These are phyloP conservation scores for Phytopythium aichiense DNA, from an alignment of 352 stramenopile species.

Conservation along the genomic window DNA sequence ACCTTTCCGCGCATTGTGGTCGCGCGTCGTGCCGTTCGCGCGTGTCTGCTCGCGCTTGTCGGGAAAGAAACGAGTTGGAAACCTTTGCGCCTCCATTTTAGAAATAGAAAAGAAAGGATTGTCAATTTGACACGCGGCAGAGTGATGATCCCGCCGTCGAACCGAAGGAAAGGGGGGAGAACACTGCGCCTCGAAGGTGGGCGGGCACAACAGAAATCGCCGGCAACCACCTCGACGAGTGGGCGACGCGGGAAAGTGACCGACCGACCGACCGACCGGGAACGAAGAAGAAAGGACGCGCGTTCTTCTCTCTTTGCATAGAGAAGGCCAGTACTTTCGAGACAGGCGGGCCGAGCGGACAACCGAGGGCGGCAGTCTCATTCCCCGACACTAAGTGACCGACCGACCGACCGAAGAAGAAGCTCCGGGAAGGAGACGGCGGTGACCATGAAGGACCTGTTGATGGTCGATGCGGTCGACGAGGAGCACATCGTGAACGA, in stretches of 20 bases:
- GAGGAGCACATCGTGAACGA: constrained; percentile 75
- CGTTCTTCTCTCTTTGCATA: not conserved
- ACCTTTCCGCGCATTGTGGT: not conserved
- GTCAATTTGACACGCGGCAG: constrained; percentile 7
- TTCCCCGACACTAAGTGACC: not conserved
- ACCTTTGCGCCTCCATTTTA: not conserved
- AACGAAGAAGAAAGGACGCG: not conserved
- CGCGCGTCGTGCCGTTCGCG: constrained; percentile 1
- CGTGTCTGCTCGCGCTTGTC: not conserved
- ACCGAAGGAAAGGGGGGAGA: not conserved
- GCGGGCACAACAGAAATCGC: constrained; percentile 8
- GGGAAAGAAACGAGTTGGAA: not conserved
- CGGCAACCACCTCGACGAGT: constrained; percentile 4
- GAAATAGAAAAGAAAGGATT: constrained; percentile 4
- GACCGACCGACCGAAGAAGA: not conserved
- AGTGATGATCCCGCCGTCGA: constrained; percentile 4
- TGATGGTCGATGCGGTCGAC: constrained; percentile 76
- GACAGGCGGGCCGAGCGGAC: not conserved
- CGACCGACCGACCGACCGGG: not conserved
- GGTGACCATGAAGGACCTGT: constrained; percentile 54
- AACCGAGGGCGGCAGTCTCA: not conserved
- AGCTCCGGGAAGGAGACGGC: not conserved
- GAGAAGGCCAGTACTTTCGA: not conserved
- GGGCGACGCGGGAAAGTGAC: not conserved
- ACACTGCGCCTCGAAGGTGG: not conserved